Conservation (phyloP, 306 rosid genomes). For the Senna siamea region DNA sequence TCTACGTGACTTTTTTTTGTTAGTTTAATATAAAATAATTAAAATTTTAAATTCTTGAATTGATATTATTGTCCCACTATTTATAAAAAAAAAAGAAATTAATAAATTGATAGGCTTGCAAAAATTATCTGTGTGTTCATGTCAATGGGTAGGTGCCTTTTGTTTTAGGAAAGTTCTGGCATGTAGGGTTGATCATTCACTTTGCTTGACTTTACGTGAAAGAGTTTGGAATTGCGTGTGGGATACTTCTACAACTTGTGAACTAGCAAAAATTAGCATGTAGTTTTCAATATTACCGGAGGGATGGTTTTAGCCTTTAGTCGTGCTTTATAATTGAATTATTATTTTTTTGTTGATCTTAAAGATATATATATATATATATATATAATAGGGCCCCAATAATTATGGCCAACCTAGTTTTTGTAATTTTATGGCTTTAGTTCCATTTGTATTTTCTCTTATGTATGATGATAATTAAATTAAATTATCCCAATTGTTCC, state of each 20-base stretch:
- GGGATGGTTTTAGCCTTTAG: slow-evolving; percentile 8
- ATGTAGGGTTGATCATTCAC: slow-evolving; percentile 18
- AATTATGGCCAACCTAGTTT: slow-evolving; percentile 34
- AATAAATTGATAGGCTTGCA: background rate
- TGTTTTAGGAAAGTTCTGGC: background rate
- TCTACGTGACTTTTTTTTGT: background rate
- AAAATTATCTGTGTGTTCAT: no score
- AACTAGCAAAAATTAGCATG: slow-evolving; percentile 32
- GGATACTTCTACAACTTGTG: slow-evolving; percentile 43
- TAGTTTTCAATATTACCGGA: slow-evolving; percentile 32
- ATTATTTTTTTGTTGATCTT: slow-evolving; percentile 30
- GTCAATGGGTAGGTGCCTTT: background rate
- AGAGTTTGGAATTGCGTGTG: slow-evolving; percentile 54
- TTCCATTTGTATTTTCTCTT: background rate
- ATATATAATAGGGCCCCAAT: slow-evolving; percentile 26
- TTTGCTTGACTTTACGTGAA: slow-evolving; percentile 49
- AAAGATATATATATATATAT: background rate
- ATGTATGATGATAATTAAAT: background rate
- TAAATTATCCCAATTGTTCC: background rate
- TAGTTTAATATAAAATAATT: no score
- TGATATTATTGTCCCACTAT: background rate
- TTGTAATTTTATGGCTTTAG: background rate
- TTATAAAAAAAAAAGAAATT: background rate
- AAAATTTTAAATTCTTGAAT: background rate
- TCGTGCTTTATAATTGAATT: slow-evolving; percentile 31